phyloP scores from a whole-genome alignment of 768 basidiomycete species.

The Paxillus rubicundulus region DNA sequence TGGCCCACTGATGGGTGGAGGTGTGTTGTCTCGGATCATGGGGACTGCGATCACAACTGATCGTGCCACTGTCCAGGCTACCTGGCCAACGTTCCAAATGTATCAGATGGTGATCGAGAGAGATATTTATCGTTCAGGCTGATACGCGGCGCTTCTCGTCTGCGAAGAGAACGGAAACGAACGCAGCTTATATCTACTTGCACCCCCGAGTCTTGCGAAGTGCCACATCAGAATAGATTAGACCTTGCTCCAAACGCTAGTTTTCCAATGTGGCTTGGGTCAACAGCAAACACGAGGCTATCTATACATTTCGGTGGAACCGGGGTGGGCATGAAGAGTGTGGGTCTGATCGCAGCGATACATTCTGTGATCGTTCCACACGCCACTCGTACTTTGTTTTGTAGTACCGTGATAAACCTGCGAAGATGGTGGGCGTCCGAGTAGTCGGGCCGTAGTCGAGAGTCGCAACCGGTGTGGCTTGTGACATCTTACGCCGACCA shows the following conservation, averaged over 20 bases:
- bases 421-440: background rate
- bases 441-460: background rate
- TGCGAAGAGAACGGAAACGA: slow-evolving; percentile 5
- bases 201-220: background rate
- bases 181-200: background rate
- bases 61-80: background rate
- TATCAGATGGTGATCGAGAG: background rate
- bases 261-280: slow-evolving; percentile 3
- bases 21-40: slow-evolving; percentile 7
- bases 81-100: background rate
- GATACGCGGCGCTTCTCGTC: slow-evolving; percentile 8
- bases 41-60: background rate
- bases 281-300: slow-evolving; percentile 6
- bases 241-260: background rate
- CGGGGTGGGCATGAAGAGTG: slow-evolving; percentile 1
- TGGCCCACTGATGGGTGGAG: slow-evolving; percentile 12
- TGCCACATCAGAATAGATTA: slow-evolving; percentile 5
- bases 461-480: background rate
- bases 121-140: background rate
- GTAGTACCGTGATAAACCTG: background rate
- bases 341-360: slow-evolving; percentile 5
- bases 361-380: background rate
- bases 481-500: background rate
- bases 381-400: background rate
- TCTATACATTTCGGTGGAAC: slow-evolving; percentile 3